Evolutionary conservation across 495 filamentous ascomycete genomes (phyloP), one percentile per base, ranked within the genome.

Genomic region (Aspergillus conjunctus): DNA sequence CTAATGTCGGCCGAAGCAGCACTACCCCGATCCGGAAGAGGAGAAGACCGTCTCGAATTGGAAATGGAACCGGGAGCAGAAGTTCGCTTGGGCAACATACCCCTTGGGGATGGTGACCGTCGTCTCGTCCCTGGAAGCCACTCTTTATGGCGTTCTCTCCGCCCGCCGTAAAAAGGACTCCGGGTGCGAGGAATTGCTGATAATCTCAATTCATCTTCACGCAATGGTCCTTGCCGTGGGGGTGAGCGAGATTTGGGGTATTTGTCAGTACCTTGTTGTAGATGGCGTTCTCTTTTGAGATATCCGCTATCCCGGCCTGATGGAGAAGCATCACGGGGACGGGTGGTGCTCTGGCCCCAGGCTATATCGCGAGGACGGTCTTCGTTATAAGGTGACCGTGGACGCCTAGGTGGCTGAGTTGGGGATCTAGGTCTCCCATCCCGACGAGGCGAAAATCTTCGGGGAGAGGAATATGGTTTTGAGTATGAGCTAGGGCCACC

Each of bases 391-490:
- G 79, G 81, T 17, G 81, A 83, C 61, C 77, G 74, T 45, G 79
- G 72, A 15, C 76, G 74, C 72, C 81, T 76, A 3, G 67, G 70
- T 8, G 65, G 56, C 48, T 69, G 68, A 18, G 59, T 64, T 43
- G 80, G 80, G 12, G 79, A 81, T 60, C 74, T 71, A 12, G 68
- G 65, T 46, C 78, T 74, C 39, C 71, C 74, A 59, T 83, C 77
- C 66, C 80, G 71, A 66, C 79, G 67, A 22, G 81, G 79, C 54
- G 81, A 78, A 64, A 76, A 78, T 20, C 75, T 66, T 61, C 80
- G 71, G 14, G 72, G 67, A 31, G 79, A 73, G 12, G 79, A 76
- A 54, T 77, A 73, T 46, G 73, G 58, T 54, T 80, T 73, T 4
- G 52, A 58, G 50, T 77, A 77, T 30, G 71, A 66, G 32, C 63